Conservation (phyloP, 2,329 filamentous ascomycete genomes). For the Microdochium bolleyi region DNA sequence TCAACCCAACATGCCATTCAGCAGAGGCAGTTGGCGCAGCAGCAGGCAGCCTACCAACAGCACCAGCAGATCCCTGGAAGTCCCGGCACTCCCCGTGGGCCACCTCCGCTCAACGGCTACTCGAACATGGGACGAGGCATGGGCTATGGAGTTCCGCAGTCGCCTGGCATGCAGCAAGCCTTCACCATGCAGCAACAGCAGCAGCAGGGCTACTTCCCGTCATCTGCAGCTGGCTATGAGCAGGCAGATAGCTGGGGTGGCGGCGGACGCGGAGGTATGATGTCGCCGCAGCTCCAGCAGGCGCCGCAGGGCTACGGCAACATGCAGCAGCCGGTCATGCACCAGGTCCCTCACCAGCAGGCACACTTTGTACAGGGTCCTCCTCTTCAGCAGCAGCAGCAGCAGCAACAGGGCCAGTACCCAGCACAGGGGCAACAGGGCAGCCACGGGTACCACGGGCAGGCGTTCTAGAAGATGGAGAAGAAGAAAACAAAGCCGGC, state of each 20-base stretch:
- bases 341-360: not conserved
- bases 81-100: not conserved
- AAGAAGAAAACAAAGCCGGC: too few species aligned
- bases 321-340: not conserved
- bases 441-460: not conserved
- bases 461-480: not conserved
- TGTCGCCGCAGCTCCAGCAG: not conserved
- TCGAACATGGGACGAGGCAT: not conserved
- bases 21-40: constrained; percentile 47
- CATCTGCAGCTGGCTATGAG: not conserved
- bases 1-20: constrained; percentile 67
- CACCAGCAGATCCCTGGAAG: constrained; percentile 6
- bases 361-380: not conserved
- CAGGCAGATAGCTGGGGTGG: not conserved
- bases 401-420: not conserved
- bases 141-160: not conserved
- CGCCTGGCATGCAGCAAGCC: not conserved
- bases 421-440: not conserved
- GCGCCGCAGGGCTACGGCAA: not conserved
- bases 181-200: not conserved
- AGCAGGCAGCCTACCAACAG: constrained; percentile 2
- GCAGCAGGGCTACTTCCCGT: not conserved
- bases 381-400: too few species aligned
- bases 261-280: not conserved
- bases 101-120: not conserved